Conservation (phyloP, 1,284 basidiomycete genomes). For the Uromyces viciae-fabae region DNA sequence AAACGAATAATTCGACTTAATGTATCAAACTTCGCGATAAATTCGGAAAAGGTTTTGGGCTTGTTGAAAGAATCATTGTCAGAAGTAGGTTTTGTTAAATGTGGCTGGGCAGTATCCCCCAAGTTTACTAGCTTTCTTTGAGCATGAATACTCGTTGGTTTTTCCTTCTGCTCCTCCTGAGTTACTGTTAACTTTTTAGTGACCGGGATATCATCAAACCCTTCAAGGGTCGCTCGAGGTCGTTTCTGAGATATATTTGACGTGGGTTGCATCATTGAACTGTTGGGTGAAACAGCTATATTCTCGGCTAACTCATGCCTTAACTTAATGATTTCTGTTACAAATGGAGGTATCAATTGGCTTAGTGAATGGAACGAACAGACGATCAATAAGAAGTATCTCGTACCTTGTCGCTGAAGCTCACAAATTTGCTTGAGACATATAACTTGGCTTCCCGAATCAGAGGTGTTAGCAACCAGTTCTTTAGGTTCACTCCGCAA, state of each 20-base stretch:
- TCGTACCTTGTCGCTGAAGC: constrained; percentile 21
- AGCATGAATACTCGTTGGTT: neutral
- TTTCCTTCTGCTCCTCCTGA: neutral
- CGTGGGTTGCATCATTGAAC: neutral
- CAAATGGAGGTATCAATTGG: neutral
- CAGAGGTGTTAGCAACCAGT: neutral
- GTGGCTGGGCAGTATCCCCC: neutral
- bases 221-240: neutral
- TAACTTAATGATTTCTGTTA: constrained; percentile 11
- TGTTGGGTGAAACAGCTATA: neutral
- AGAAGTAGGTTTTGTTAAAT: neutral
- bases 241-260: neutral
- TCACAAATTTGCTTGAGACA: constrained; percentile 1
- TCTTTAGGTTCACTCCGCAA: neutral
- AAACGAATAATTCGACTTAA: constrained; percentile 12
- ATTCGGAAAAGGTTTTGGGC: neutral
- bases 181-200: too few species aligned
- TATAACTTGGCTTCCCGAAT: neutral
- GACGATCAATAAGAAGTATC: neutral
- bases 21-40: constrained; percentile 3
- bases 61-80: neutral
- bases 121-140: neutral
- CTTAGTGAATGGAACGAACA: neutral
- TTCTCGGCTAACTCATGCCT: constrained; percentile 16
- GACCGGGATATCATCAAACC: neutral